Conservation (phyloP, 2,329 filamentous ascomycete species). For the Stachybotrys echinatus region DNA sequence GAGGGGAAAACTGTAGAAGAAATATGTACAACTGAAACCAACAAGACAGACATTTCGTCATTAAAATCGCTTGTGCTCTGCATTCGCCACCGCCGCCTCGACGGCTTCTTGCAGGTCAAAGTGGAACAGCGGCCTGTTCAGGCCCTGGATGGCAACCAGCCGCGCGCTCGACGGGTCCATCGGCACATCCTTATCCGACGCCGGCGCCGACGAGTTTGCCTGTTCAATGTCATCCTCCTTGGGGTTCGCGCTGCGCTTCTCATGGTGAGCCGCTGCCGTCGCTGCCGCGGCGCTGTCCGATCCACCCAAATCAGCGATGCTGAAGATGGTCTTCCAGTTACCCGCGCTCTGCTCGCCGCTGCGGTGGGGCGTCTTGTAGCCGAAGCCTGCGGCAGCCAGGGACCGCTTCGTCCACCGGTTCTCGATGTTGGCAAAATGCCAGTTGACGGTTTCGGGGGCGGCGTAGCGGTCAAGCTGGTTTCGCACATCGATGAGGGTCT, state of each 20-base stretch:
- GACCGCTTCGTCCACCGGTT: constrained; percentile 54
- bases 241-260: constrained; percentile 10
- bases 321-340: constrained; percentile 75
- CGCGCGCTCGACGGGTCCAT: constrained; percentile 20
- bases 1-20: not conserved
- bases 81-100: constrained; percentile 35
- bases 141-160: constrained; percentile 34
- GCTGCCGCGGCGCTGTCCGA: constrained; percentile 51
- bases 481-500: constrained; percentile 48
- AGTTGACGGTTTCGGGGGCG: constrained; percentile 36
- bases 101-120: constrained; percentile 44
- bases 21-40: not conserved
- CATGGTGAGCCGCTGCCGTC: constrained; percentile 59
- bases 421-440: constrained; percentile 47
- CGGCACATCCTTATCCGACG: constrained; percentile 20
- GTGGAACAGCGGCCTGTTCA: constrained; percentile 48
- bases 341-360: constrained; percentile 16
- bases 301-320: constrained; percentile 80
- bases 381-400: constrained; percentile 48
- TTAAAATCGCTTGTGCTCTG: constrained; percentile 17
- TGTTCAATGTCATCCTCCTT: constrained; percentile 20
- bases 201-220: constrained; percentile 10
- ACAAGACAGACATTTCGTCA: not conserved
- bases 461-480: constrained; percentile 48
- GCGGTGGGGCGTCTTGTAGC: constrained; percentile 29